phyloP scores from a whole-genome alignment of 768 basidiomycete species.

The Termitomyces titanicus region DNA sequence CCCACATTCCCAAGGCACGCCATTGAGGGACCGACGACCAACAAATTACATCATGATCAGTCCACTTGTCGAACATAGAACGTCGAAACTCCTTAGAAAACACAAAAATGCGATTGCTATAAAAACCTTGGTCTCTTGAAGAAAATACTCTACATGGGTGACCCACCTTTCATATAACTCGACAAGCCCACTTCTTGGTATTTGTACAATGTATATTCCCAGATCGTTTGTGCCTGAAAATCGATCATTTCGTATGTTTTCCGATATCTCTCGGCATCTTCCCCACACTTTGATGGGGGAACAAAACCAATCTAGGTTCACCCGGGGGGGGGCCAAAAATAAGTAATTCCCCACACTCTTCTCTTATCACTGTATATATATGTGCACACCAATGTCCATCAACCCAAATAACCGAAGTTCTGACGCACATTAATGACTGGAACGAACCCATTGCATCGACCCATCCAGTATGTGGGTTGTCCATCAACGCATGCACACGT shows the following conservation, averaged over 20 bases:
- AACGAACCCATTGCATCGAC: too few species aligned
- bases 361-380: too few species aligned
- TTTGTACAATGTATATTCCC: not conserved
- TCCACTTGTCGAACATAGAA: too few species aligned
- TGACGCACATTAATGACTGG: too few species aligned
- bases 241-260: not conserved
- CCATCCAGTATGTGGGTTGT: too few species aligned
- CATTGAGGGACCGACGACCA: too few species aligned
- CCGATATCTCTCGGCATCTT: not conserved
- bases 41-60: not conserved
- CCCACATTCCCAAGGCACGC: not conserved
- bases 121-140: not conserved
- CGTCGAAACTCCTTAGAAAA: not conserved
- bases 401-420: too few species aligned
- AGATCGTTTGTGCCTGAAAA: not conserved
- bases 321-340: too few species aligned
- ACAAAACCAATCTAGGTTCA: not conserved
- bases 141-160: not conserved
- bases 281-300: not conserved
- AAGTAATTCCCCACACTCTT: too few species aligned
- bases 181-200: not conserved
- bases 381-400: too few species aligned
- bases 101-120: too few species aligned
- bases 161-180: not conserved
- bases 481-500: too few species aligned